Percentiles rank a stretch among this genome's conserved stretches.
Conservation (phyloP, 257 asterid species). For the Solanum medicagineum region DNA sequence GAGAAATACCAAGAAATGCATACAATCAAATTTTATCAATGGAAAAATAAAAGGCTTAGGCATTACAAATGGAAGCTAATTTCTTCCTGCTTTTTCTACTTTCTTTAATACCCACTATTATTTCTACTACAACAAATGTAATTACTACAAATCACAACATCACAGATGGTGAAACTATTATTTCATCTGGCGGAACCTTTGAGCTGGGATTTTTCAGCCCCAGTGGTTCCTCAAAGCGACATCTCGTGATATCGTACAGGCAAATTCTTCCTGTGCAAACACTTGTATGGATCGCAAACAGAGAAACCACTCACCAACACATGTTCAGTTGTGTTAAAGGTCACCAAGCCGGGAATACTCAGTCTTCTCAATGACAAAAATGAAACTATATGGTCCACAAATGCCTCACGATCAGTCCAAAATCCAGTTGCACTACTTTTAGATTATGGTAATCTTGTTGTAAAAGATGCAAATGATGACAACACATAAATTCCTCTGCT, state of each 20-base stretch:
- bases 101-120: not conserved
- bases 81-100: not conserved
- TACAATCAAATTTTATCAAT: not conserved
- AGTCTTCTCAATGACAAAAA: not conserved
- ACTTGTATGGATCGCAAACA: not conserved
- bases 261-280: not conserved
- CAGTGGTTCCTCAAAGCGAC: not conserved
- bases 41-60: not conserved
- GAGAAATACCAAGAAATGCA: not conserved
- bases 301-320: not conserved
- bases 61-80: not conserved
- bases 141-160: not conserved
- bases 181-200: conserved; percentile 9
- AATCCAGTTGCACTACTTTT: conserved; percentile 13
- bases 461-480: conserved; percentile 14
- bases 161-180: not conserved
- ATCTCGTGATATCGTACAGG: conserved; percentile 3
- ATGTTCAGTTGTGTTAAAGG: not conserved
- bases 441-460: conserved; percentile 25
- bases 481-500: conserved; percentile 12
- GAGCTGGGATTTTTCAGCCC: conserved; percentile 15
- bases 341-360: not conserved
- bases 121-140: not conserved
- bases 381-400: conserved; percentile 10
- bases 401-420: not conserved